A percentile compares a stretch with the other conserved stretches of the same genome.
phyloP scores from a whole-genome alignment of 2,329 filamentous ascomycete species.

The Fusarium temperatum region DNA sequence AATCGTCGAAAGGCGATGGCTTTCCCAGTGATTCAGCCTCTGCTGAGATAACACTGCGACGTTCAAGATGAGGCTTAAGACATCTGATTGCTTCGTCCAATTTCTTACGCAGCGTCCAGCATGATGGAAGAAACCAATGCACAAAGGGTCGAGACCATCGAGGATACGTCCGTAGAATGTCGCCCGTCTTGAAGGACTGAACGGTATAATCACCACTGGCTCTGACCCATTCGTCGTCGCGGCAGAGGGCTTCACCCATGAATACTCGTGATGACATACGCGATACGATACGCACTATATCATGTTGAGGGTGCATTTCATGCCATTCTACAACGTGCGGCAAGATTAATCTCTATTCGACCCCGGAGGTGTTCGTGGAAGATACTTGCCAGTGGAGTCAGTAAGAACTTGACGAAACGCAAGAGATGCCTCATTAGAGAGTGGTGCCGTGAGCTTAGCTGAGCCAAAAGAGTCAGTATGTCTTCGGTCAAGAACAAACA shows the following conservation, averaged over 20 bases:
- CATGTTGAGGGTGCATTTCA: background rate
- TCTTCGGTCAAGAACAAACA: accelerated
- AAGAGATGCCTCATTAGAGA: background rate
- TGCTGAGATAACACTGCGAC: slow-evolving; percentile 46
- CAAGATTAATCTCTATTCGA: background rate
- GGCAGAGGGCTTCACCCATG: slow-evolving; percentile 51
- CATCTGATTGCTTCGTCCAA: slow-evolving; percentile 40
- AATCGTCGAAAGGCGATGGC: slow-evolving; percentile 47
- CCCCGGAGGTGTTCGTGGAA: accelerated
- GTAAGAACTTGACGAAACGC: background rate
- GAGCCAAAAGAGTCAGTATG: background rate
- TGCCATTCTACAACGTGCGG: background rate
- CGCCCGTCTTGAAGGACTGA: slow-evolving; percentile 45
- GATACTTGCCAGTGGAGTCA: background rate
- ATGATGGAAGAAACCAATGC: slow-evolving; percentile 52
- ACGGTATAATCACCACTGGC: slow-evolving; percentile 57
- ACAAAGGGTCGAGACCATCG: slow-evolving; percentile 56
- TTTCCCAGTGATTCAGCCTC: background rate
- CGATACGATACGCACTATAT: background rate
- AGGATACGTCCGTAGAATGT: slow-evolving; percentile 52
- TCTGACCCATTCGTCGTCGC: slow-evolving; percentile 56
- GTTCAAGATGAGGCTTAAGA: background rate
- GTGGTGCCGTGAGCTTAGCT: background rate
- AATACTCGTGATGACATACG: slow-evolving; percentile 48
- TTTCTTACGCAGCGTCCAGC: slow-evolving; percentile 45